These are phyloP conservation scores for Solanum dulcamara DNA, from an alignment of 257 asterid genomes.

Conservation along the genomic window DNA sequence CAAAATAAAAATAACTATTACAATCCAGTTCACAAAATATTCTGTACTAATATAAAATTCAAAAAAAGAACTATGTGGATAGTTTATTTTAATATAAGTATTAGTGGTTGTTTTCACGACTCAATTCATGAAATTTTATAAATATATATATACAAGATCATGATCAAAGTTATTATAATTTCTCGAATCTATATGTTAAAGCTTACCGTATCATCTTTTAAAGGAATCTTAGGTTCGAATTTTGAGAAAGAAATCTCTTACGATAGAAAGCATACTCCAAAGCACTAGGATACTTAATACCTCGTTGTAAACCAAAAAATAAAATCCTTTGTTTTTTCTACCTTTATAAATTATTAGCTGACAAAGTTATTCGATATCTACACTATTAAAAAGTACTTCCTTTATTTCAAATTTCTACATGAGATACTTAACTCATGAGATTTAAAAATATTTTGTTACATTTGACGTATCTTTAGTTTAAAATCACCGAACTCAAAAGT, in stretches of 20 bases:
- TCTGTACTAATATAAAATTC: accelerated
- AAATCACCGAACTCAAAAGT: too few species aligned
- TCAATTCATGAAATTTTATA: accelerated
- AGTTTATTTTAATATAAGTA: too few species aligned
- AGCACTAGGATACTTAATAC: not conserved
- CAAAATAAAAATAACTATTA: not conserved
- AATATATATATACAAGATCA: not conserved
- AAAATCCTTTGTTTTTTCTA: not conserved
- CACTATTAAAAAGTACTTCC: not conserved
- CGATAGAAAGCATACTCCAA: accelerated
- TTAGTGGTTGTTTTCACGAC: accelerated
- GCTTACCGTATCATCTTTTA: not conserved
- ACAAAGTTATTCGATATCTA: not conserved
- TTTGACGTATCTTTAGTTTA: too few species aligned
- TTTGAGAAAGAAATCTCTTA: not conserved
- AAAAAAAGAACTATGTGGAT: too few species aligned
- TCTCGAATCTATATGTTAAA: not conserved
- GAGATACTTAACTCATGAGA: too few species aligned
- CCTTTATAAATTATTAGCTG: not conserved
- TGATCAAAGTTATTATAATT: not conserved
- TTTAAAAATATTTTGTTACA: too few species aligned
- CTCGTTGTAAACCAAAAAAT: not conserved
- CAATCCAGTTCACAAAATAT: accelerated
- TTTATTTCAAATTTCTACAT: too few species aligned
- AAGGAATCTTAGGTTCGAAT: not conserved